phyloP scores from a whole-genome alignment of 2,329 filamentous ascomycete genomes.

The Blastomyces gilchristii region DNA sequence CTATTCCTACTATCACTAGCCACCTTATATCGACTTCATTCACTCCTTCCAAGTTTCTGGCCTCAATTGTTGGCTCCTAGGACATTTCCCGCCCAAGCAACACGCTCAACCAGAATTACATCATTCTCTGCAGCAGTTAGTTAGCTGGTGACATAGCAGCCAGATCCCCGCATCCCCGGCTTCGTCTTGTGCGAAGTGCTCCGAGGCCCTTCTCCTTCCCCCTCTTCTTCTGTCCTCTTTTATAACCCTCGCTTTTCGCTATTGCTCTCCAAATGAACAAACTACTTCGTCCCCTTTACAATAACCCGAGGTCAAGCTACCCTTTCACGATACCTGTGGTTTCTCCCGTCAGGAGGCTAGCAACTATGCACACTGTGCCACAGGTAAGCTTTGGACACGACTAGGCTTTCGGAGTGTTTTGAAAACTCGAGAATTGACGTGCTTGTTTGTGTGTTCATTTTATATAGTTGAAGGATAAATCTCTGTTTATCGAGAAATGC shows the following conservation, averaged over 20 bases:
- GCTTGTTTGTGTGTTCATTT: constrained; percentile 5
- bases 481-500: constrained; percentile 70
- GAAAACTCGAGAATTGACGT: constrained; percentile 8
- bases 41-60: background rate
- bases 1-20: background rate
- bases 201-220: background rate
- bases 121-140: background rate
- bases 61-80: background rate
- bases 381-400: constrained; percentile 22
- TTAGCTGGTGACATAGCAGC: too few species aligned
- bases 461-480: constrained; percentile 64
- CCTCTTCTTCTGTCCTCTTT: background rate
- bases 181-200: background rate
- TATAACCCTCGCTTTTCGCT: background rate
- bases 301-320: constrained; percentile 28
- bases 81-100: background rate
- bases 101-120: background rate
- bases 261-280: constrained; percentile 11
- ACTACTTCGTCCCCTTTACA: constrained; percentile 22
- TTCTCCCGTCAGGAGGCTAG: constrained; percentile 28
- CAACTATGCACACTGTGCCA: constrained; percentile 35
- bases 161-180: background rate
- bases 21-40: background rate
- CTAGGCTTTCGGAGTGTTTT: background rate
- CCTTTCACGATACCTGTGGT: constrained; percentile 27